phyloP scores from a whole-genome alignment of 2,329 filamentous ascomycete genomes.

The Pseudocercospora eumusae region DNA sequence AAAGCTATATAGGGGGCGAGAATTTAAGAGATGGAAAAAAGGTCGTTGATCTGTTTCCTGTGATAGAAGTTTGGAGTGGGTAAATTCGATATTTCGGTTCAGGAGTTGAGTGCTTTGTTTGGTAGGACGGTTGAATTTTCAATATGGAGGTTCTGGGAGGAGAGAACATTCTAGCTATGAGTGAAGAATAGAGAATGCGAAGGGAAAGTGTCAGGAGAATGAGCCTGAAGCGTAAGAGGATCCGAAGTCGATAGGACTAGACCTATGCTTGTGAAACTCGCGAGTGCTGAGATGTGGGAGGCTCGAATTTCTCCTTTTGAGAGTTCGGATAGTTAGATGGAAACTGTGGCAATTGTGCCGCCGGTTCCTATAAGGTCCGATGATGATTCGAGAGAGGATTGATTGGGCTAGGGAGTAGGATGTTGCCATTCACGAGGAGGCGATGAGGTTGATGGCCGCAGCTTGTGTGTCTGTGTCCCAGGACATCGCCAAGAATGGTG shows the following conservation, averaged over 20 bases:
- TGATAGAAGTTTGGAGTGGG: neutral
- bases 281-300: slow-evolving; percentile 6
- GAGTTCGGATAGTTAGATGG: slow-evolving; percentile 50
- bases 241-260: slow-evolving; percentile 50
- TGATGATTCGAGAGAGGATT: slow-evolving; percentile 52
- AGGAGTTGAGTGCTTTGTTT: slow-evolving; percentile 60
- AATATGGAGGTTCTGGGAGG: slow-evolving; percentile 11
- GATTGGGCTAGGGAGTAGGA: slow-evolving; percentile 45
- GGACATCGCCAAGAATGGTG: slow-evolving; percentile 51
- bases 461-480: slow-evolving; percentile 53
- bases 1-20: slow-evolving; percentile 15
- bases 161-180: slow-evolving; percentile 42
- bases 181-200: slow-evolving; percentile 37
- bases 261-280: slow-evolving; percentile 36
- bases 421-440: slow-evolving; percentile 42
- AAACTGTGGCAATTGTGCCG: slow-evolving; percentile 33
- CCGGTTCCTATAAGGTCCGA: slow-evolving; percentile 52
- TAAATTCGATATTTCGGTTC: slow-evolving; percentile 44
- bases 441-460: slow-evolving; percentile 51
- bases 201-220: slow-evolving; percentile 46
- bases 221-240: slow-evolving; percentile 42
- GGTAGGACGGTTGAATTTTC: no score
- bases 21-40: slow-evolving; percentile 6
- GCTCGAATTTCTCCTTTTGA: slow-evolving; percentile 24
- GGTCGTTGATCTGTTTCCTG: slow-evolving; percentile 2